These are phyloP conservation scores for Astrothelium subdiscretum DNA, from an alignment of 495 filamentous ascomycete species.

Conservation along the genomic window DNA sequence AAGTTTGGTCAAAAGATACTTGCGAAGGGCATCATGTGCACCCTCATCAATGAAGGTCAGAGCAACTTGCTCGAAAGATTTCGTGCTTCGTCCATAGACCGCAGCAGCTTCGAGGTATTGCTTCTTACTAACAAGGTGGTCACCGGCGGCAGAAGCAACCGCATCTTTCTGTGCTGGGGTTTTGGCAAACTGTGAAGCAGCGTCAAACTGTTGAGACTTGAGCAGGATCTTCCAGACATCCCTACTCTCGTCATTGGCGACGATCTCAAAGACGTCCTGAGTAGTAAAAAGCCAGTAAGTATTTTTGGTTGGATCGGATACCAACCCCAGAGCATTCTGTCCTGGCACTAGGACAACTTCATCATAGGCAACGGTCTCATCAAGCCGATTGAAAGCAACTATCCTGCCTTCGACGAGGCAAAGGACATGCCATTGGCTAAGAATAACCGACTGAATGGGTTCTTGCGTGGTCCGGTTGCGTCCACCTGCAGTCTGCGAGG, in stretches of 20 bases:
- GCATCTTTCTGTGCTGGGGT: slow-evolving; percentile 67
- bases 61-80: slow-evolving; percentile 89
- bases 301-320: slow-evolving; percentile 80
- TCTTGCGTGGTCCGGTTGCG: slow-evolving; percentile 55
- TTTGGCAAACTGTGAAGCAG: slow-evolving; percentile 70
- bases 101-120: slow-evolving; percentile 73
- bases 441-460: slow-evolving; percentile 62
- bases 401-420: slow-evolving; percentile 69
- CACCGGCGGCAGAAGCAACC: slow-evolving; percentile 79
- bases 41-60: slow-evolving; percentile 79
- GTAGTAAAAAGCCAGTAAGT: slow-evolving; percentile 94
- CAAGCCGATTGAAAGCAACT: slow-evolving; percentile 73
- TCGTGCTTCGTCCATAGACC: slow-evolving; percentile 89
- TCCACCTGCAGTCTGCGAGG: slow-evolving; percentile 49
- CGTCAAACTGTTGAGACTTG: slow-evolving; percentile 71
- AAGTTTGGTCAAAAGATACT: slow-evolving; percentile 79
- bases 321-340: slow-evolving; percentile 65
- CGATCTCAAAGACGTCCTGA: slow-evolving; percentile 85
- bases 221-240: slow-evolving; percentile 93
- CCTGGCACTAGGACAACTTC: slow-evolving; percentile 73
- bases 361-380: slow-evolving; percentile 72
- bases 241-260: slow-evolving; percentile 76
- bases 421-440: slow-evolving; percentile 92
- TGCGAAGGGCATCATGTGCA: slow-evolving; percentile 83
- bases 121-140: slow-evolving; percentile 69